Percentiles rank a stretch among this genome's conserved stretches.
Conservation (phyloP, 2,329 filamentous ascomycete species). For the Sordariomycetes sp. region DNA sequence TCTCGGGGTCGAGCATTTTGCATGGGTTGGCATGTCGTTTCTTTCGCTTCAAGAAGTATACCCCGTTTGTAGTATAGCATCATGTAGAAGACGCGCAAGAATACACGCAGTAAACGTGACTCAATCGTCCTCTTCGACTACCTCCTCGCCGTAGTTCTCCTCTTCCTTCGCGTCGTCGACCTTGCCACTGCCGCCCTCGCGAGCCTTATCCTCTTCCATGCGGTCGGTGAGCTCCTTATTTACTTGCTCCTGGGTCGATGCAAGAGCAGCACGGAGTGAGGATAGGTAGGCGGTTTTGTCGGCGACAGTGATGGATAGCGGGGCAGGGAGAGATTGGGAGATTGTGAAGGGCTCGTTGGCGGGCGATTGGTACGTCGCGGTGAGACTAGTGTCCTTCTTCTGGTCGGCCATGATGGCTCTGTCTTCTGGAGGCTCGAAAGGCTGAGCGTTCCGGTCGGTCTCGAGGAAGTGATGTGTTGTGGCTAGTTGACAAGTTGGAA, state of each 20-base stretch:
- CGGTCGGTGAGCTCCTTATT: slow-evolving; percentile 63
- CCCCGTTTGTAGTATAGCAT: neutral
- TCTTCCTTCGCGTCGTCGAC: slow-evolving; percentile 53
- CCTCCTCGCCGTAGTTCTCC: slow-evolving; percentile 80
- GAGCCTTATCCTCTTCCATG: slow-evolving; percentile 64
- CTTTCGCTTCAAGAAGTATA: slow-evolving; percentile 1
- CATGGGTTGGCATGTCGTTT: too few species aligned
- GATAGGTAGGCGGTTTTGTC: slow-evolving; percentile 52
- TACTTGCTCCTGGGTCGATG: slow-evolving; percentile 52
- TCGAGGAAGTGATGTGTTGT: too few species aligned
- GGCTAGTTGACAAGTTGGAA: neutral
- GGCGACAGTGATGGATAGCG: slow-evolving; percentile 22
- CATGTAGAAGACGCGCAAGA: neutral
- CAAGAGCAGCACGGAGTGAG: slow-evolving; percentile 46
- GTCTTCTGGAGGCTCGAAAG: neutral
- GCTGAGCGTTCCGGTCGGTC: neutral
- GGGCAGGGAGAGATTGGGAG: slow-evolving; percentile 23
- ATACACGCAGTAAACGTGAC: neutral
- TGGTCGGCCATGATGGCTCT: slow-evolving; percentile 8
- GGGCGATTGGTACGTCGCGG: slow-evolving; percentile 46
- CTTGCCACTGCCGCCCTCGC: slow-evolving; percentile 17
- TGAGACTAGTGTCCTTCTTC: slow-evolving; percentile 20
- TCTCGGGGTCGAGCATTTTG: neutral
- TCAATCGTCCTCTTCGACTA: slow-evolving; percentile 52
- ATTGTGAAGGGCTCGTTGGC: slow-evolving; percentile 36